These are phyloP conservation scores for Citrus maxima DNA, from an alignment of 345 rosid genomes.

Conservation along the genomic window DNA sequence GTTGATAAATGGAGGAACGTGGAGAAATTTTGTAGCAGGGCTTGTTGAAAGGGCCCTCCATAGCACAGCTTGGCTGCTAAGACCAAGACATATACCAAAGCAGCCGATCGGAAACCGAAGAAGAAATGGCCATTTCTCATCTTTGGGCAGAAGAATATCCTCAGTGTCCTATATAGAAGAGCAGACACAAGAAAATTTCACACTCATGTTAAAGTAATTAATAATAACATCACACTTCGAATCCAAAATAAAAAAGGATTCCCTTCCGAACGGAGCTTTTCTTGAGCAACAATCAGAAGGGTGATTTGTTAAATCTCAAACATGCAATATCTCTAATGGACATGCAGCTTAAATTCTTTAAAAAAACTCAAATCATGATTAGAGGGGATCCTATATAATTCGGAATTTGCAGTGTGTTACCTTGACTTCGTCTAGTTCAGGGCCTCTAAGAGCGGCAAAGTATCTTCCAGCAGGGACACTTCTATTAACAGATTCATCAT, in stretches of 20 bases:
- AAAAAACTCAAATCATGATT: no score
- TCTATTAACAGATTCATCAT: constrained; percentile 48
- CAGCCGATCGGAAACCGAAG: constrained; percentile 87
- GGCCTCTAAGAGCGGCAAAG: constrained; percentile 95
- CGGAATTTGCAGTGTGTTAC: constrained; percentile 24
- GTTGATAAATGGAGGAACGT: constrained; percentile 59
- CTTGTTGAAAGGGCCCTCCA: constrained; percentile 76
- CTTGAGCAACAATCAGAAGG: no score
- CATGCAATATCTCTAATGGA: no score
- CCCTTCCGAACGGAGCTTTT: no score
- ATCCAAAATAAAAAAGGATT: no score
- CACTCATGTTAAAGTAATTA: neutral
- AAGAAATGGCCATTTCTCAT: constrained; percentile 88
- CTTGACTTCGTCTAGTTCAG: constrained; percentile 95
- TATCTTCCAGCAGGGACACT: constrained; percentile 94
- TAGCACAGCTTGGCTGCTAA: constrained; percentile 86
- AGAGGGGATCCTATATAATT: no score
- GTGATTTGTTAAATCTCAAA: no score
- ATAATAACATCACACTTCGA: neutral
- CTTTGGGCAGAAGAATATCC: constrained; percentile 88
- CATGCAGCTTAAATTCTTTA: no score
- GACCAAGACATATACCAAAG: constrained; percentile 89
- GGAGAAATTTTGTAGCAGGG: constrained; percentile 73
- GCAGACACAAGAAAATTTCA: neutral
- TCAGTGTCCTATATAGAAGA: constrained; percentile 61